Base-by-base conservation (phyloP, 768 basidiomycete species). In the Kwoniella mangroviensis region DNA sequence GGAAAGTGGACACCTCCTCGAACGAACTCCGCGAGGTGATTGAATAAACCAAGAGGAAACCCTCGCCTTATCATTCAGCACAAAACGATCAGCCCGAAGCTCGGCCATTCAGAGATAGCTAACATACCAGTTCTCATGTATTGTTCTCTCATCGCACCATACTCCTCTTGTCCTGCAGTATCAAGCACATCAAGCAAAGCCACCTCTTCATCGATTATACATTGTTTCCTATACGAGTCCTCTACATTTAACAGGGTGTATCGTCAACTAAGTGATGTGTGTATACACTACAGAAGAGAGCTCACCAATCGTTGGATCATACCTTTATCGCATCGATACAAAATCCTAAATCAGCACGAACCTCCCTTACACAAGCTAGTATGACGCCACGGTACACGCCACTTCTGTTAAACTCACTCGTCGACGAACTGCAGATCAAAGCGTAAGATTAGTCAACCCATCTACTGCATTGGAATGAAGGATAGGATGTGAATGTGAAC, bases 1-100 rank as follows among this genome's bases (percentile, higher is more conserved):
- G 92, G 88, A 98, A 97, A 6, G 90, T 92, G 83, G 89, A 91
- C 79, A 98, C 95, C 87, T 98, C 93, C 84, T 98, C 94, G 80
- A 98, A 98, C 56, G 95, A 96, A 83, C 93, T 91, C 74, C 95
- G 90, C 40, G 94, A 94, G n/a, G 96, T 97, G 85, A 97, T 98
- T 62, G 93, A 94, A 84, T 98, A 98, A 68, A 98, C 94, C 72
- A 98, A 89, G 53, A 98, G 88, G 87, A 98, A 98, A 12, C 95
- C 96, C 84, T 98, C 95, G 70, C 96, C 96, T 28, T 72, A n/a
- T 17, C 21, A 17, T 9, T n/a, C 15, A 45, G 24, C 19, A 56
- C 22, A 19, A 28, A 10, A 42, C 60, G 11, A 62, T 62, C 43
- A 43, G 17, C 40, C 54, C 1, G 43, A 2, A 26, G 26, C 26